phyloP scores from a whole-genome alignment of 495 filamentous ascomycete species.

The Lepidopterella palustris region DNA sequence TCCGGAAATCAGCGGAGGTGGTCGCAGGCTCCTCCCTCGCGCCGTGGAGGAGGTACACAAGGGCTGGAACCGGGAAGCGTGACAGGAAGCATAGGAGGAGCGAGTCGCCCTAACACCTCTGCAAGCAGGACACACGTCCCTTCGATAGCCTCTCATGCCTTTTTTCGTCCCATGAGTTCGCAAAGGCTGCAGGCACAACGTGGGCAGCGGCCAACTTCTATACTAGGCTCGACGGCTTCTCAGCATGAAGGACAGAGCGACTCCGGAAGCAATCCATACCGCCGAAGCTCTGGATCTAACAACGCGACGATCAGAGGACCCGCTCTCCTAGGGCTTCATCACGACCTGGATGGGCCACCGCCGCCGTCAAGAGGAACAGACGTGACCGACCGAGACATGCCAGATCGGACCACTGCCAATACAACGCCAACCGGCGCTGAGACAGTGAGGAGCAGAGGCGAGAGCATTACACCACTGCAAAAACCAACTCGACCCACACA shows the following conservation, averaged over 20 bases:
- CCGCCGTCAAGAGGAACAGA: conserved; percentile 76
- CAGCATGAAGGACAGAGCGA: conserved; percentile 38
- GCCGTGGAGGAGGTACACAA: conserved; percentile 30
- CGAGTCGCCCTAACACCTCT: conserved; percentile 42
- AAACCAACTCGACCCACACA: conserved; percentile 39
- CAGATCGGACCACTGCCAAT: conserved; percentile 64
- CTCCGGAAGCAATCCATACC: conserved; percentile 36
- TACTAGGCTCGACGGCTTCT: conserved; percentile 39
- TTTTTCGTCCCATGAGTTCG: conserved; percentile 95
- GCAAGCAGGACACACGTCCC: conserved; percentile 83
- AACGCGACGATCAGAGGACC: conserved; percentile 20
- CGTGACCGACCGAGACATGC: conserved; percentile 56
- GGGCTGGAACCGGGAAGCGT: conserved; percentile 16
- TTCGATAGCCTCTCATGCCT: conserved; percentile 77
- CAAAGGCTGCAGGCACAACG: conserved; percentile 90
- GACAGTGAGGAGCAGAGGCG: conserved; percentile 58
- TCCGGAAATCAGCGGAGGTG: conserved; percentile 47
- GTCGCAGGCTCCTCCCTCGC: conserved; percentile 44
- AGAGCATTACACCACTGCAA: conserved; percentile 69
- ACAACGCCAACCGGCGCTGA: conserved; percentile 66
- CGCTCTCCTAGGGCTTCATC: conserved; percentile 29
- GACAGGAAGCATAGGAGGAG: conserved; percentile 37
- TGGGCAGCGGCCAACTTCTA: conserved; percentile 46
- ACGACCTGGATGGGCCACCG: conserved; percentile 48
- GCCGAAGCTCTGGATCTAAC: conserved; percentile 28